Evolutionary conservation across 306 rosid species (phyloP), one percentile per base, ranked within the genome.

Genomic region (Carpinus viminea): DNA sequence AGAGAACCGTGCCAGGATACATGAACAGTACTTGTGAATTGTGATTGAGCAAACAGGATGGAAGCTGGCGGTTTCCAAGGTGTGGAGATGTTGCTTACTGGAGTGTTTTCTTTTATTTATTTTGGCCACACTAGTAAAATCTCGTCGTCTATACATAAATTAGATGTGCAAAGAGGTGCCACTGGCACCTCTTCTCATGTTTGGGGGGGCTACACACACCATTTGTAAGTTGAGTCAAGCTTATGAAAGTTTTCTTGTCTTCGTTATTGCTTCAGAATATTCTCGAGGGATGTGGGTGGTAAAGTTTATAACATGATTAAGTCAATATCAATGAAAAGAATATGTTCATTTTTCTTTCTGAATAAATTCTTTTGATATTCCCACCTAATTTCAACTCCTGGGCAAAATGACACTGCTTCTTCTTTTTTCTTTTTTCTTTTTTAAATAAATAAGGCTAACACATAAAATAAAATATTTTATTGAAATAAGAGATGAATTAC

Each of bases 1-100:
- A 82, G 98, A 94, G 89, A 94, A 94, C 73, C 96, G 97, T 34
- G 95, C 90, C 55, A 91, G 98, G 88, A 89, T 94, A 92, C 97
- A 94, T 65, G 95, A 91, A 89, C 95, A 86, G 65, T 94, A 94
- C 86, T 85, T 94, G 90, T 92, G 86, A 87, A 72, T 70, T 94
- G 90, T 92, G 86, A 87, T 74, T 70, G 73, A 68, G 60, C 53
- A 21, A 61, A 74, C 48, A 68, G n/a, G 82, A 72, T 43, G 74
- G 79, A 16, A 62, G 82, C 76, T 78, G 76, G 70, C 57, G 80
- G 83, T 82, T 74, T 87, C 74, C 36, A 47, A 53, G 79, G 76
- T 70, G 76, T 72, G 87, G 83, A 87, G 87, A 85, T 84, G 82
- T 77, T 79, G 73, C 81, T 77, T 83, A 81, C 64, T 76, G 41